Percentiles rank a stretch among this genome's conserved stretches.
Evolutionary conservation across 139 green algal species (phyloP).

Genomic region (Desmodesmus armatus): DNA sequence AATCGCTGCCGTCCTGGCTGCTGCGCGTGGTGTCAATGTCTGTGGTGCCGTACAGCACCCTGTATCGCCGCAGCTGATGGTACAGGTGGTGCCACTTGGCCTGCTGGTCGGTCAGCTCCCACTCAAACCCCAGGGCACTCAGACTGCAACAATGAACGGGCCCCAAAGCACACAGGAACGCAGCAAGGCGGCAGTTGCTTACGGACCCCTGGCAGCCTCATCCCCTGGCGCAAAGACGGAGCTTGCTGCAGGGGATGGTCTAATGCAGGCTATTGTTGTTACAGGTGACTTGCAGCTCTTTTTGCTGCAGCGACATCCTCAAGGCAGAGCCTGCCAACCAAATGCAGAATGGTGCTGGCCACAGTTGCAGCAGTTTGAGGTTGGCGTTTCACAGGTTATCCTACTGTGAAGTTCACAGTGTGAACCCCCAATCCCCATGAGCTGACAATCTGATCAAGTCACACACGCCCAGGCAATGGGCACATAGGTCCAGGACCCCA

Average conservation of each 20-base stretch:
- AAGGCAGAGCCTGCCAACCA: neutral
- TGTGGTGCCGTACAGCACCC: constrained; percentile 41
- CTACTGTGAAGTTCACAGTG: too few species aligned
- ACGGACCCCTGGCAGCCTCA: too few species aligned
- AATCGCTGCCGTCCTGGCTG: constrained; percentile 6
- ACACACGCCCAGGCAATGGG: too few species aligned
- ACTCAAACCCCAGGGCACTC: constrained; percentile 49
- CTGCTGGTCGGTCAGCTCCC: constrained; percentile 40
- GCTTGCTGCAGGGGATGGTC: too few species aligned
- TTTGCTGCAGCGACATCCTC: neutral
- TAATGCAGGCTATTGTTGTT: neutral
- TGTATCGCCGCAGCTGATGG: constrained; percentile 48
- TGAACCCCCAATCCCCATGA: too few species aligned
- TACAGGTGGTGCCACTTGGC: constrained; percentile 52
- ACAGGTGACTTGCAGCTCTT: neutral
- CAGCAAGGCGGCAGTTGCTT: too few species aligned
- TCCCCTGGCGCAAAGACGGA: too few species aligned
- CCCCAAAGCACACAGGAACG: neutral
- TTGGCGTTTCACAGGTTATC: too few species aligned
- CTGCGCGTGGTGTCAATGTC: neutral
- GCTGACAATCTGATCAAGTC: too few species aligned
- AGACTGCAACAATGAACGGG: constrained; percentile 22
- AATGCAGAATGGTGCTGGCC: neutral
- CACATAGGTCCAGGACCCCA: too few species aligned
- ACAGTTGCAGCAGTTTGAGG: too few species aligned